Base-by-base conservation (phyloP, 495 filamentous ascomycete species). In the Podospora australis region DNA sequence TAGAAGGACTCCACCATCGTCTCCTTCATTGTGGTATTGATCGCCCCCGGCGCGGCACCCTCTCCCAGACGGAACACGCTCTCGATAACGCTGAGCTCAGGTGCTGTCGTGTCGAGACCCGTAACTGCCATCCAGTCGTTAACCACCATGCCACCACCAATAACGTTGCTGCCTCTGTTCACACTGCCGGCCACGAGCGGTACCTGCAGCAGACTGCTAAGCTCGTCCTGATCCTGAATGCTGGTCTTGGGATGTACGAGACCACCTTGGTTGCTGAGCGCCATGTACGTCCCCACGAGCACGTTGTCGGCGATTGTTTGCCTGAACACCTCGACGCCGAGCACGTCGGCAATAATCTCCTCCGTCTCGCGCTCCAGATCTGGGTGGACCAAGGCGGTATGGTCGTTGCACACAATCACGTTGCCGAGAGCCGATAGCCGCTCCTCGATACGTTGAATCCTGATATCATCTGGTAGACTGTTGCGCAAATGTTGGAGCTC, bases 51-150 rank as follows among this genome's bases (percentile, higher is more conserved):
- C 13, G 80, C 86, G 55, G 81, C 81, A 39, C 86, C 90, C 78
- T 97, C 94, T 42, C 90, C 90, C 24, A 98, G 69, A 50, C 88
- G 78, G 69, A 98, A 98, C 40, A 98, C 90, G 57, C 81, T 88
- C 77, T 98, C 92, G 29, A 98, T 79, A 51, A 98, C 92, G 58
- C 87, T 94, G 62, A 98, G 70, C 71, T 98, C 92, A 6, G 92
- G 96, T 9, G 92, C 92, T 20, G 92, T 98, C 11, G 92, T 98
- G 63, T 97, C 94, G 38, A 96, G 70, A 8, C 92, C 88, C 2
- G 90, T 94, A n/a, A 98, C 87, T 7, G 92, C 94, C 69, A 97
- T 78, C 92, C 92, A 97, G 73, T 98, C 92, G 63, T 98, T 98
- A 47, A 98, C 92, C 8, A 98, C 92, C 88, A 97, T 95, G 20